Base-by-base conservation (phyloP, 116 monocot species). In the Iris pallida region DNA sequence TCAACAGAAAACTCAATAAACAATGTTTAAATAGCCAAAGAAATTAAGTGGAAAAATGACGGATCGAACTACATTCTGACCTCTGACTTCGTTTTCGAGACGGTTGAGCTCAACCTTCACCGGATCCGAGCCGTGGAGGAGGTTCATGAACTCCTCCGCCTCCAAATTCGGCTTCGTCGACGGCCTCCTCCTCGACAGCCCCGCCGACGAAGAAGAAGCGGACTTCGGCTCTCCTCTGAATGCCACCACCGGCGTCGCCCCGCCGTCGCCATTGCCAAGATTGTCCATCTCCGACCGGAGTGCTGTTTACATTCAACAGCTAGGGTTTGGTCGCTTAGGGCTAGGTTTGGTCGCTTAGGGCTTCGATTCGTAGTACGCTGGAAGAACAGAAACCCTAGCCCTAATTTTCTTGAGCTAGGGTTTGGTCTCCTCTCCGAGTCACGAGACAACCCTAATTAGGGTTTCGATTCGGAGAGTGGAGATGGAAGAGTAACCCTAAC, bases 71-170 rank as follows among this genome's bases (percentile, higher is more conserved):
- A 65, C 74, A 75, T 77, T 80, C 84, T 44, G 55, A 91, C 91
- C 88, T 85, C 85, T 71, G 61, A 91, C 88, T 81, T 88, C 91
- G 63, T 87, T 93, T 74, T 93, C 93, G 16, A 93, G 83, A n/a
- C 93, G 86, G 57, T 68, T 86, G 62, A 93, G 93, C 86, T 93
- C 89, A 49, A 93, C 82, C 71, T 61, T 77, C 16, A 93, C 82
- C 58, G 93, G 93, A 93, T 93, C 89, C 68, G 93, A 93, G 11
- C 93, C 93, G 66, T 93, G 93, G 18, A 93, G 77, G 68, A 93
- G 53, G 53, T 86, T 82, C 13, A 93, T 86, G 63, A 89, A 84
- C 58, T 93, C 93, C 7, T 93, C 93, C 41, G 79, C 75, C 54
- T 93, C 93, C 61, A 76, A 54, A 57, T 58, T 82, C 61, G 81